Conservation (phyloP, 129 eudicot species). For the Centaurea solstitialis region DNA sequence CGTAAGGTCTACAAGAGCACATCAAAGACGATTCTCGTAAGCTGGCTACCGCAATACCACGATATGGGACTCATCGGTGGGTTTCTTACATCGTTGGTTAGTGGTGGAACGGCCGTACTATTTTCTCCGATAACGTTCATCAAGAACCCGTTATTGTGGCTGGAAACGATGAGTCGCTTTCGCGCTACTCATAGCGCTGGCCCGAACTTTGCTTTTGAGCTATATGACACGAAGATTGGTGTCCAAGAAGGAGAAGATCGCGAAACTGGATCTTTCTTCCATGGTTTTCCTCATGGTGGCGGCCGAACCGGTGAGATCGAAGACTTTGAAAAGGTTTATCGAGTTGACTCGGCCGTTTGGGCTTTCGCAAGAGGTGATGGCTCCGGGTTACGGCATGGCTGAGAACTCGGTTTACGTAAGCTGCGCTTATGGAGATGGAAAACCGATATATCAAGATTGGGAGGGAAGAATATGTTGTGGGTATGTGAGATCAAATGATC, state of each 20-base stretch:
- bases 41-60: conserved; percentile 58
- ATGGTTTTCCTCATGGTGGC: conserved; percentile 53
- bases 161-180: conserved; percentile 42
- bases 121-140: conserved; percentile 47
- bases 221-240: conserved; percentile 34
- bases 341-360: conserved; percentile 46
- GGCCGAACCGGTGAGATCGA: conserved; percentile 49
- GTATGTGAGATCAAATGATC: conserved; percentile 28
- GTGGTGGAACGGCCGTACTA: conserved; percentile 40
- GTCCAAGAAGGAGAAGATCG: conserved; percentile 14
- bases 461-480: conserved; percentile 57
- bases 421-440: conserved; percentile 40
- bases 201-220: conserved; percentile 53
- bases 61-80: conserved; percentile 58
- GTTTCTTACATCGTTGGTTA: conserved; percentile 30
- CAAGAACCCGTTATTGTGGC: conserved; percentile 51
- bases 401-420: conserved; percentile 47
- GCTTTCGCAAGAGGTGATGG: conserved; percentile 48
- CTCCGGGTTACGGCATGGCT: conserved; percentile 58
- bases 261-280: conserved; percentile 45
- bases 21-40: conserved; percentile 37
- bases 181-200: conserved; percentile 49
- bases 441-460: conserved; percentile 44
- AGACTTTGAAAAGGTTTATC: conserved; percentile 39
- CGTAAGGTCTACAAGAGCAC: conserved; percentile 48